A percentile compares a stretch with the other conserved stretches of the same genome.
phyloP scores from a whole-genome alignment of 1,139 yeast genomes.

The Blastobotrys proliferans region DNA sequence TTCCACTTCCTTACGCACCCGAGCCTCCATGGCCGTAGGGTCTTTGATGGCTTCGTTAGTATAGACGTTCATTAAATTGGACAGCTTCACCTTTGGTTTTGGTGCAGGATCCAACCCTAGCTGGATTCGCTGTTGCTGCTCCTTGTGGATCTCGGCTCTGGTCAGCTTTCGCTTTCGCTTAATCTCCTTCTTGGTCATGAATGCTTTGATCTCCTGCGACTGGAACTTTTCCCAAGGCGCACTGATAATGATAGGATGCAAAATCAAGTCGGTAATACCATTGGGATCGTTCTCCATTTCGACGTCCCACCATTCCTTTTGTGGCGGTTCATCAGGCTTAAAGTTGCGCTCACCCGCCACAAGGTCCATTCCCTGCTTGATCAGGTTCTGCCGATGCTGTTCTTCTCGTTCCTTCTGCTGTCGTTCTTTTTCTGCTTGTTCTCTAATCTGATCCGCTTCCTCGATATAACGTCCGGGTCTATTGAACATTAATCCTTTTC shows the following conservation, averaged over 20 bases:
- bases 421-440: constrained; percentile 24
- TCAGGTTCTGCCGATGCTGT: constrained; percentile 19
- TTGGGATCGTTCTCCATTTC: constrained; percentile 42
- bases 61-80: constrained; percentile 78
- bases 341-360: constrained; percentile 51
- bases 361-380: constrained; percentile 40
- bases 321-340: constrained; percentile 49
- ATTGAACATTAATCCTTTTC: constrained; percentile 47
- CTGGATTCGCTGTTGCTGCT: constrained; percentile 70
- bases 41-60: constrained; percentile 86
- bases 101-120: constrained; percentile 87
- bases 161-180: constrained; percentile 71
- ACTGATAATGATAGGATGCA: constrained; percentile 71
- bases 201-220: constrained; percentile 44
- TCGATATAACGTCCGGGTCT: constrained; percentile 59
- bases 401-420: constrained; percentile 33
- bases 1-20: constrained; percentile 65
- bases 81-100: constrained; percentile 78
- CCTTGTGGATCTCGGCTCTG: constrained; percentile 60
- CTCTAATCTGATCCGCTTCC: constrained; percentile 51
- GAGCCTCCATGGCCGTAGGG: constrained; percentile 80
- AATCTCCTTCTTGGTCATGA: constrained; percentile 71
- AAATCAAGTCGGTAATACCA: constrained; percentile 59
- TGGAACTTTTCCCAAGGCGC: constrained; percentile 53
- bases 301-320: constrained; percentile 81